A percentile compares a stretch with the other conserved stretches of the same genome.
Evolutionary conservation across 73 alveolate genomes (phyloP).

Genomic region (Symbiodinium pilosum): DNA sequence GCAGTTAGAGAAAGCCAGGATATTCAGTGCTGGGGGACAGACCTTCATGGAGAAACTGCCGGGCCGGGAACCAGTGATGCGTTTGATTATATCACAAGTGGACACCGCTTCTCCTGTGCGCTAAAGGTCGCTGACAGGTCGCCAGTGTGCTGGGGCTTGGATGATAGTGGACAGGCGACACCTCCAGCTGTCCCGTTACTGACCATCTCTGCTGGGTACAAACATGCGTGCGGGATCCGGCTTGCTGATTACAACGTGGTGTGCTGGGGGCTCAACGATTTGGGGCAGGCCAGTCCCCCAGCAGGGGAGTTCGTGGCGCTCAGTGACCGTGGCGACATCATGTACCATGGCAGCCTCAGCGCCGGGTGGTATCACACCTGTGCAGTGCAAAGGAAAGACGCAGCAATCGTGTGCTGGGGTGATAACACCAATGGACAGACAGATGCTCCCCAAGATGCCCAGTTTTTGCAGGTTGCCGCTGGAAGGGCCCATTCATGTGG

Average conservation of each 20-base stretch:
- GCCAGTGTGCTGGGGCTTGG: constrained; percentile 28
- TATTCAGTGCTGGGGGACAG: constrained; percentile 7
- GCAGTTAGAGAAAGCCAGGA: neutral
- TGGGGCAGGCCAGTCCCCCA: constrained; percentile 23
- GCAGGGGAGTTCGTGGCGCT: constrained; percentile 29
- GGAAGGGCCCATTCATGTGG: constrained; percentile 12
- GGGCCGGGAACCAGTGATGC: neutral
- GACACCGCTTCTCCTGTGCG: constrained; percentile 15
- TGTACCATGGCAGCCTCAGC: neutral
- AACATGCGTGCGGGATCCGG: constrained; percentile 9
- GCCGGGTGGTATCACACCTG: neutral
- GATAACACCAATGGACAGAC: neutral
- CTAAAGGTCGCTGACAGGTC: neutral
- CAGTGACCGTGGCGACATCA: neutral
- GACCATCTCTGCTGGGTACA: constrained; percentile 14
- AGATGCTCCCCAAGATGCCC: constrained; percentile 11
- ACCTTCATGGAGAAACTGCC: constrained; percentile 15
- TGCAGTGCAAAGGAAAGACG: neutral
- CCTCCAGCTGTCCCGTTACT: neutral
- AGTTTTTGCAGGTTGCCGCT: neutral
- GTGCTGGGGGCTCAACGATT: constrained; percentile 20
- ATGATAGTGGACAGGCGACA: constrained; percentile 2
- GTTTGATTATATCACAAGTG: neutral
- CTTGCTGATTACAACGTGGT: neutral
- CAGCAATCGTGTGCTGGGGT: constrained; percentile 13